Conservation (phyloP, 306 rosid species). For the Spatholobus suberectus region DNA sequence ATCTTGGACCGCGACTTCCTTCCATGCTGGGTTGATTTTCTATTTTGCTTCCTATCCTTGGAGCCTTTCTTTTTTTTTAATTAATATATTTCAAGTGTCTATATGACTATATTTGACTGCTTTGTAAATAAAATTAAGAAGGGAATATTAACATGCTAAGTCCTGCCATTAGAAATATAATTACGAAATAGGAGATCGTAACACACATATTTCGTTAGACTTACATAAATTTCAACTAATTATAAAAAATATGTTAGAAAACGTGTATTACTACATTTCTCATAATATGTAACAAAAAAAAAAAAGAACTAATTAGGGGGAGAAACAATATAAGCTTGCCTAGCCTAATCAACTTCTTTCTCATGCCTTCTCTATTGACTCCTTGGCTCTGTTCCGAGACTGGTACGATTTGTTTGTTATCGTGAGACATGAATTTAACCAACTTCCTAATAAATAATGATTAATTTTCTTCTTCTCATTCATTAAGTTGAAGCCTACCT, state of each 20-base stretch:
- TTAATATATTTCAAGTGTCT: not conserved
- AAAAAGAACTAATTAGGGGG: too few species aligned
- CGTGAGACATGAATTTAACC: slow-evolving; percentile 13
- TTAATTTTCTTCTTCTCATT: not conserved
- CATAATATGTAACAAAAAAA: too few species aligned
- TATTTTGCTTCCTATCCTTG: not conserved
- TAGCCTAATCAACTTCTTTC: not conserved
- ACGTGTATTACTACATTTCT: too few species aligned
- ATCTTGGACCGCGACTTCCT: not conserved
- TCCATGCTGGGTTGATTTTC: not conserved
- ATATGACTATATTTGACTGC: slow-evolving; percentile 18
- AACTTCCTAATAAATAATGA: not conserved
- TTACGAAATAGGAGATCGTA: too few species aligned
- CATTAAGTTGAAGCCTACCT: slow-evolving; percentile 8
- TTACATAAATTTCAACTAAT: too few species aligned
- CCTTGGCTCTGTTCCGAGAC: not conserved
- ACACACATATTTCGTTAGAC: too few species aligned
- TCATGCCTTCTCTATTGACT: not conserved
- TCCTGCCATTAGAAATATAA: too few species aligned
- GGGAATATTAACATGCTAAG: too few species aligned
- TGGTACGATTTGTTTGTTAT: slow-evolving; percentile 29
- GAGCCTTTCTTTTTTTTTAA: not conserved
- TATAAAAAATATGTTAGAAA: too few species aligned
- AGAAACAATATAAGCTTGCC: not conserved
- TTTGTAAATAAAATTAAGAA: not conserved